Conservation (phyloP, 805 yeast species). For the Saturnispora saitoi region DNA sequence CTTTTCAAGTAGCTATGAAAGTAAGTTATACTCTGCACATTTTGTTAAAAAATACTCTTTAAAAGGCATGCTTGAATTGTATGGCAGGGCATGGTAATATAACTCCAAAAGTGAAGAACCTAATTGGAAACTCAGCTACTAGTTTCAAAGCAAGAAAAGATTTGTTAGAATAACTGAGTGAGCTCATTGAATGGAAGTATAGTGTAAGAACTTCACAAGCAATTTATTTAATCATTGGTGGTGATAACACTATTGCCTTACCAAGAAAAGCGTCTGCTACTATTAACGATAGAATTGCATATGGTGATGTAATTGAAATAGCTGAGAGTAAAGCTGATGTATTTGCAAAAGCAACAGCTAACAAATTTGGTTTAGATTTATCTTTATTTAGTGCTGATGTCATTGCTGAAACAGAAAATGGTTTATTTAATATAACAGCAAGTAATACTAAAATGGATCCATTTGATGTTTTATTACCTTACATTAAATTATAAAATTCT, state of each 20-base stretch:
- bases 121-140: constrained; percentile 9
- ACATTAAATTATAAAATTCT: constrained; percentile 39
- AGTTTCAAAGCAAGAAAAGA: constrained; percentile 29
- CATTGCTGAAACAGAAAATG: constrained; percentile 16
- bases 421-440: constrained; percentile 30
- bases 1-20: constrained; percentile 47
- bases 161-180: constrained; percentile 25
- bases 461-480: constrained; percentile 31
- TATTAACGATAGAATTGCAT: constrained; percentile 50
- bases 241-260: constrained; percentile 66
- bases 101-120: constrained; percentile 4
- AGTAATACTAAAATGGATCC: constrained; percentile 33
- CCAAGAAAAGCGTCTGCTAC: constrained; percentile 53
- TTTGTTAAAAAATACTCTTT: constrained; percentile 33
- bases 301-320: constrained; percentile 39
- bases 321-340: constrained; percentile 27
- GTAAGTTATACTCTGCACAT: constrained; percentile 39
- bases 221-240: constrained; percentile 58
- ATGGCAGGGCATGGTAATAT: constrained; percentile 41
- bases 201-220: constrained; percentile 59
- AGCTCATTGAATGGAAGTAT: constrained; percentile 25
- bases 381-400: constrained; percentile 26
- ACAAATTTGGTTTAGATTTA: constrained; percentile 31
- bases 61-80: constrained; percentile 49
- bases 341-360: constrained; percentile 28